Conservation (phyloP, 1,139 yeast species). For the Pichiaceae sp. region DNA sequence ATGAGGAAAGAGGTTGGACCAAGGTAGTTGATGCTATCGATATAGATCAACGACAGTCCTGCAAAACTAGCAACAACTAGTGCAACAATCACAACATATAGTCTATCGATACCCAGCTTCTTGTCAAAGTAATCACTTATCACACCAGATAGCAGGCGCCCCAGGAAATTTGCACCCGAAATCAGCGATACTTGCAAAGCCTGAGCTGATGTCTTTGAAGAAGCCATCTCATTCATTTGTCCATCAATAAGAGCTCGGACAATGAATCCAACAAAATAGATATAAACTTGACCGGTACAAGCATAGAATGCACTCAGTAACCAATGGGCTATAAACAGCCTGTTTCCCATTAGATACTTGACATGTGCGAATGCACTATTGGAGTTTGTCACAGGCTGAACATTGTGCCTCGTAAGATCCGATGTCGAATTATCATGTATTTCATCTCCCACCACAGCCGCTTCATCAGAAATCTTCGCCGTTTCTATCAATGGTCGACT, state of each 20-base stretch:
- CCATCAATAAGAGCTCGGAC: constrained; percentile 39
- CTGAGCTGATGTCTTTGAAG: constrained; percentile 42
- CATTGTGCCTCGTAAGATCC: no score
- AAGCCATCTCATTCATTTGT: constrained; percentile 20
- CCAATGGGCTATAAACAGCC: constrained; percentile 37
- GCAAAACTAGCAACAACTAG: constrained; percentile 30
- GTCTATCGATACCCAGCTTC: constrained; percentile 43
- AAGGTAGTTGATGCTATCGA: constrained; percentile 28
- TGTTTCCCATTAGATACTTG: constrained; percentile 14
- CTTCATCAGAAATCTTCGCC: no score
- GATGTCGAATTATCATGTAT: no score
- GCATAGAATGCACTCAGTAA: constrained; percentile 50
- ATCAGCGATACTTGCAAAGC: constrained; percentile 63
- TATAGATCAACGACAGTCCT: constrained; percentile 27
- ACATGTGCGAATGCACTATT: no score
- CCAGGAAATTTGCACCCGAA: constrained; percentile 56
- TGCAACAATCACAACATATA: constrained; percentile 57
- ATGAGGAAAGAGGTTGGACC: constrained; percentile 47
- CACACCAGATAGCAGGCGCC: constrained; percentile 60
- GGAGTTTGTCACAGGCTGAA: no score
- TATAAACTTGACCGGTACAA: constrained; percentile 71
- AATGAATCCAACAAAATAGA: constrained; percentile 63
- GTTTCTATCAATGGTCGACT: no score
- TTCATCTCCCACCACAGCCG: no score
- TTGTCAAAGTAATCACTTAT: constrained; percentile 48